Evolutionary conservation across 2,329 filamentous ascomycete genomes (phyloP), one percentile per base, ranked within the genome.

Genomic region (Ophiostoma angusticollis): DNA sequence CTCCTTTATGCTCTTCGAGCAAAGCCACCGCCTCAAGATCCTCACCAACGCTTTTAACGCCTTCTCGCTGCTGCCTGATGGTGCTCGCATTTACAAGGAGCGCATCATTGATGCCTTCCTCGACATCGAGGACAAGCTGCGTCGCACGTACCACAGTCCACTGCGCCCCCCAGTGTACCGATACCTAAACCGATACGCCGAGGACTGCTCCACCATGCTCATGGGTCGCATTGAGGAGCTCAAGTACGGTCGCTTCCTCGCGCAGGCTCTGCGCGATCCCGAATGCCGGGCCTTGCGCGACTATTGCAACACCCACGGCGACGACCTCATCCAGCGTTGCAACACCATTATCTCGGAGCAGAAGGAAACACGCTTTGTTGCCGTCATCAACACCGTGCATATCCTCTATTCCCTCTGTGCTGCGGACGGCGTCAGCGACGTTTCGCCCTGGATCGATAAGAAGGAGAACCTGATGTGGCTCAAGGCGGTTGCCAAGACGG

Each of bases 1-100:
- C 2, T 95, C 89, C 0, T 98, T 98, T 58, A 87, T 81, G 2
- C 79, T 95, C 49, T 84, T 96, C 43, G 93, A 98, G 57, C 87
- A 96, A 54, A 83, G 91, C 50, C 73, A 75, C 12, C 79, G 84
- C 49, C 94, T 98, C 80, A 93, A 91, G 61, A 82, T 96, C 33
- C 85, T 96, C 27, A 83, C 86, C 3, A 84, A 89, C 0, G 93
- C 96, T 39, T 81, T 98, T 57, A 91, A 94, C 54, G 89, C 98
- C 41, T 98, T 98, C 58, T 87, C 96, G 55, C 70, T 98, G n/a
- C 68, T 99, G 5, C 91, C 93, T 0, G 72, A 84, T 0, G 85
- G 85, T 9, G 93, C 93, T 2, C 84, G 87, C 44, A 78, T 80
- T 13, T 98, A 98, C 57, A 86, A 96, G 58, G 84, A 87, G 44